phyloP scores from a whole-genome alignment of 116 monocot species.

The Papilionanthe hybrid region DNA sequence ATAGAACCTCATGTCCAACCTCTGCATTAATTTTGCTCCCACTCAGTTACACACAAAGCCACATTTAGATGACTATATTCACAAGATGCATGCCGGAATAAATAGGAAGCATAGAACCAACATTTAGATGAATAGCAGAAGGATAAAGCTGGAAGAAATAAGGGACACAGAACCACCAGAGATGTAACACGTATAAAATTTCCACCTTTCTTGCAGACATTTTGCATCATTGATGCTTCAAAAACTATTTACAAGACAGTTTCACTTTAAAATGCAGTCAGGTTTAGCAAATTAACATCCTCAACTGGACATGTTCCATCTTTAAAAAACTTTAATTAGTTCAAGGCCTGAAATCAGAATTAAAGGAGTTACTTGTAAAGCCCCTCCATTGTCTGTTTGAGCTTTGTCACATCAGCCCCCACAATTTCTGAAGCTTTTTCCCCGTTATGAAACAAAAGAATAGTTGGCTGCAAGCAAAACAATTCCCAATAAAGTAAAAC shows the following conservation, averaged over 20 bases:
- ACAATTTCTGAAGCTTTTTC: conserved; percentile 58
- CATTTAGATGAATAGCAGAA: no score
- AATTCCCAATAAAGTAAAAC: conserved; percentile 5
- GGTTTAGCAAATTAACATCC: neutral
- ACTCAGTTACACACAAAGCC: no score
- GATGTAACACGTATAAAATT: no score
- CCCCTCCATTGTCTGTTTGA: conserved; percentile 57
- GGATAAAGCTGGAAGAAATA: no score
- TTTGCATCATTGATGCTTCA: no score
- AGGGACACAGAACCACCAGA: no score
- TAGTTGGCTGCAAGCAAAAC: conserved; percentile 70
- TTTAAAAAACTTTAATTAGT: conserved; percentile 1
- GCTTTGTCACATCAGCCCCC: conserved; percentile 54
- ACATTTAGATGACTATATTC: no score
- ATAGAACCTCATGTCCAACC: no score
- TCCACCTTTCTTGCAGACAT: no score
- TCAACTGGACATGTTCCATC: neutral
- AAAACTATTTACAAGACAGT: neutral
- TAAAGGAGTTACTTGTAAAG: conserved; percentile 49
- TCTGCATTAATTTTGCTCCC: no score
- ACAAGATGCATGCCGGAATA: no score
- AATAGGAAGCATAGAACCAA: no score
- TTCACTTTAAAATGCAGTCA: neutral
- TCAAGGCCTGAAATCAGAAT: neutral
- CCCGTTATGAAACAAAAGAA: conserved; percentile 76